phyloP scores from a whole-genome alignment of 2,329 filamentous ascomycete genomes.

The Cercospora sojina region DNA sequence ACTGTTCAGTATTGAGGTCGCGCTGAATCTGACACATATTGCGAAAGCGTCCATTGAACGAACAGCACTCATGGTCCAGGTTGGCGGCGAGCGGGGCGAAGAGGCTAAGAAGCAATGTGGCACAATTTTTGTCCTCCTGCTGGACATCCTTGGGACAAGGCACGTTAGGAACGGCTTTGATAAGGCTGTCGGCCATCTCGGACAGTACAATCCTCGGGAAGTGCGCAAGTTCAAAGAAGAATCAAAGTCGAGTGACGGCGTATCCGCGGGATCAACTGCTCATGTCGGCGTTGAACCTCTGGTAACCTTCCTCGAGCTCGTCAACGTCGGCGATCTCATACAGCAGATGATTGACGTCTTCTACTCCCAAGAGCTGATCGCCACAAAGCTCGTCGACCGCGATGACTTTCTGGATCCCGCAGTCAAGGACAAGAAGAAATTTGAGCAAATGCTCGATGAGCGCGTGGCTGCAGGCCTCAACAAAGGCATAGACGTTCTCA shows the following conservation, averaged over 20 bases:
- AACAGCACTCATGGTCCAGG: conserved; percentile 74
- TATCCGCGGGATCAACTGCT: conserved; percentile 1
- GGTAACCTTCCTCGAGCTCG: conserved; percentile 92
- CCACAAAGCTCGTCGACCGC: conserved; percentile 77
- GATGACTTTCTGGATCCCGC: conserved; percentile 94
- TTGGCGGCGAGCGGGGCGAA: conserved; percentile 73
- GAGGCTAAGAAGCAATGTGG: conserved; percentile 87
- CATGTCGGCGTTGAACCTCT: conserved; percentile 73
- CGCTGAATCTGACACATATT: conserved; percentile 80
- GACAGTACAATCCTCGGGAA: conserved; percentile 85
- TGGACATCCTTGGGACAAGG: conserved; percentile 78
- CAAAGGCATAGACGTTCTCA: conserved; percentile 95
- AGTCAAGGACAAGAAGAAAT: conserved; percentile 93
- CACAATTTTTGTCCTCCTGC: conserved; percentile 78
- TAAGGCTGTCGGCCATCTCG: conserved; percentile 86
- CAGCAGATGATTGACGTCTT: conserved; percentile 99
- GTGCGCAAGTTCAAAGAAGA: conserved; percentile 57
- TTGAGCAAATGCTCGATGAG: conserved; percentile 98
- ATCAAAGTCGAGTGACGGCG: conserved; percentile 16
- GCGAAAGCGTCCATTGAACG: conserved; percentile 87
- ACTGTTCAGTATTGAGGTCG: conserved; percentile 94
- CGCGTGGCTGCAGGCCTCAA: conserved; percentile 92
- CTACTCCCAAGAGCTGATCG: conserved; percentile 89
- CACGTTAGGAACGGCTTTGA: conserved; percentile 94
- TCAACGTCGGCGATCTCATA: conserved; percentile 96